These are phyloP conservation scores for Leccinum huronense DNA, from an alignment of 1,284 basidiomycete genomes.

Conservation along the genomic window DNA sequence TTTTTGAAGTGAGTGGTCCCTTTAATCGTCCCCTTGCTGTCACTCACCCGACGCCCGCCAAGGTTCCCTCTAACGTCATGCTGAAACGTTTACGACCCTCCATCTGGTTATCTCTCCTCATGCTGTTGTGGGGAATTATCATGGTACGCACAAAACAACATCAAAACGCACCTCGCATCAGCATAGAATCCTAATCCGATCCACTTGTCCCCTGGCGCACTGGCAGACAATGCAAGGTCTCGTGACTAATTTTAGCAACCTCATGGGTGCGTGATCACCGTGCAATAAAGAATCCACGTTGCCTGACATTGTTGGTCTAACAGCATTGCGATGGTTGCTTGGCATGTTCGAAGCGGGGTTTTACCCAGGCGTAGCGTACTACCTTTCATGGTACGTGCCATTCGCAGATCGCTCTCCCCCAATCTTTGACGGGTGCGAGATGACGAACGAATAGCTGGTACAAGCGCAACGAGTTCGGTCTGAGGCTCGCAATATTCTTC, in stretches of 20 bases:
- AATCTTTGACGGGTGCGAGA: not conserved
- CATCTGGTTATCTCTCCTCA: no score
- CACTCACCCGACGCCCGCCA: not conserved
- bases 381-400: slow-evolving; percentile 58
- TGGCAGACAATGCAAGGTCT: no score
- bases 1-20: slow-evolving; percentile 49
- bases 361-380: slow-evolving; percentile 63
- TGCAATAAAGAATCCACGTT: not conserved
- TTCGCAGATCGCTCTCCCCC: no score
- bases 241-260: slow-evolving; percentile 60
- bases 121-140: no score
- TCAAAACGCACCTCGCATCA: no score
- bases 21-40: not conserved
- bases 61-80: no score
- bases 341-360: slow-evolving; percentile 70
- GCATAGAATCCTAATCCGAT: no score
- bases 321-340: slow-evolving; percentile 64
- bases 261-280: slow-evolving; percentile 48
- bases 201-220: no score
- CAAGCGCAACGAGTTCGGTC: slow-evolving; percentile 68
- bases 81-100: no score
- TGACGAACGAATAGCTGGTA: slow-evolving; percentile 48
- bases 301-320: slow-evolving; percentile 3
- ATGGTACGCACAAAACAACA: no score
- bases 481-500: slow-evolving; percentile 68